Percentiles rank a stretch among this genome's conserved stretches.
phyloP scores from a whole-genome alignment of 495 filamentous ascomycete species.

The Penicillium angulare region DNA sequence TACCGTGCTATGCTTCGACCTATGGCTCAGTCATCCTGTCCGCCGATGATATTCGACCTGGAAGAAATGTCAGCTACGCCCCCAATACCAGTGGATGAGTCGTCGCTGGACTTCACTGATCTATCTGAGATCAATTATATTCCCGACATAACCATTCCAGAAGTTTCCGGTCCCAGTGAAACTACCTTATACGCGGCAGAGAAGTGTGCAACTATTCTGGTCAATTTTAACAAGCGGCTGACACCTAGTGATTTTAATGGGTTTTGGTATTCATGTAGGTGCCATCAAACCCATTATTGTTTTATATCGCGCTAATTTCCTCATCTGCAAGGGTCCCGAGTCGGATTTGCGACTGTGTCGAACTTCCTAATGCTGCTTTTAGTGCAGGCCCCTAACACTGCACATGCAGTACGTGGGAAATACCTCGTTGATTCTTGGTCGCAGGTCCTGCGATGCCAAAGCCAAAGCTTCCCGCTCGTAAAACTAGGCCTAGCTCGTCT shows the following conservation, averaged over 20 bases:
- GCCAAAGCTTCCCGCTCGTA: slow-evolving; percentile 29
- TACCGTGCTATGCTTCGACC: slow-evolving; percentile 38
- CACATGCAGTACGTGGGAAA: slow-evolving; percentile 29
- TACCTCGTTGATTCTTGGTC: slow-evolving; percentile 35
- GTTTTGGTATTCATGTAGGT: slow-evolving; percentile 41
- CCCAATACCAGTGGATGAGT: slow-evolving; percentile 17
- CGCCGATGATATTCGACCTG: slow-evolving; percentile 34
- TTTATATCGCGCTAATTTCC: neutral
- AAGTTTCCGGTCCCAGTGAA: slow-evolving; percentile 25
- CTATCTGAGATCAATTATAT: slow-evolving; percentile 24
- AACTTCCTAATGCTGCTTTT: slow-evolving; percentile 37
- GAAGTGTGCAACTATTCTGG: slow-evolving; percentile 32
- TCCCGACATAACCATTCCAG: slow-evolving; percentile 25
- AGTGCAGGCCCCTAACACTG: slow-evolving; percentile 32
- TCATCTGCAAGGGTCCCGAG: slow-evolving; percentile 28
- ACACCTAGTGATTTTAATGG: slow-evolving; percentile 29
- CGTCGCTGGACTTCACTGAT: slow-evolving; percentile 22
- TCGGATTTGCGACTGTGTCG: slow-evolving; percentile 36
- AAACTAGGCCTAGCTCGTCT: slow-evolving; percentile 32
- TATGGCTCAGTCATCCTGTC: slow-evolving; percentile 32
- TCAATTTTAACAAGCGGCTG: slow-evolving; percentile 31
- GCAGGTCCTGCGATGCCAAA: slow-evolving; percentile 30
- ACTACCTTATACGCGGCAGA: slow-evolving; percentile 33
- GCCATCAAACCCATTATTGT: neutral
- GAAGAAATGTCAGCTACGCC: slow-evolving; percentile 26